Conservation (phyloP, 2,329 filamentous ascomycete genomes). For the Pseudophaeomoniella oleicola region DNA sequence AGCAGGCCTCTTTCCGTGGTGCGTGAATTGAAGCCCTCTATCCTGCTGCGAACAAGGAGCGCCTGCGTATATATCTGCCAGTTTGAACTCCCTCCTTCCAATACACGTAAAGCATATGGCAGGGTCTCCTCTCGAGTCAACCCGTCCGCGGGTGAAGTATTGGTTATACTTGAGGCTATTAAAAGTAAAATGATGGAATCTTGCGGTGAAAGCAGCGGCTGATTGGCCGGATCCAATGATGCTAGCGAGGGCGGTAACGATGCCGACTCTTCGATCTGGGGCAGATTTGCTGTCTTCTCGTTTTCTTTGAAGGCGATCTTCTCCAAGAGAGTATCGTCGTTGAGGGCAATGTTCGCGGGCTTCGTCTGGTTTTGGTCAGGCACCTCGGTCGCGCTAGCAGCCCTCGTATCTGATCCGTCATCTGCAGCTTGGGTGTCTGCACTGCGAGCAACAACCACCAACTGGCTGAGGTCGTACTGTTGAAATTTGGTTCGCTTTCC, state of each 20-base stretch:
- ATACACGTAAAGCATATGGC: conserved; percentile 76
- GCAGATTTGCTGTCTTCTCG: conserved; percentile 15
- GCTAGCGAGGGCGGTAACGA: conserved; percentile 47
- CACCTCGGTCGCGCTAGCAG: conserved; percentile 10
- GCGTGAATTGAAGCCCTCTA: conserved; percentile 74
- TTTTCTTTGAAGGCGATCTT: conserved; percentile 62
- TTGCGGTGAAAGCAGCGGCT: conserved; percentile 66
- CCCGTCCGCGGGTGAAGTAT: conserved; percentile 70
- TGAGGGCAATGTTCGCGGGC: conserved; percentile 61
- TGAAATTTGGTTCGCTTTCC: conserved; percentile 46
- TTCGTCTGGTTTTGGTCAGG: conserved; percentile 21
- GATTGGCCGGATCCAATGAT: conserved; percentile 57
- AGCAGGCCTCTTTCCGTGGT: conserved; percentile 81
- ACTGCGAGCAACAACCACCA: conserved; percentile 62
- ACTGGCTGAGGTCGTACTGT: conserved; percentile 50
- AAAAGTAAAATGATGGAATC: conserved; percentile 80
- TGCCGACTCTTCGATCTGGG: conserved; percentile 28
- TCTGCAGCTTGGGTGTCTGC: conserved; percentile 2
- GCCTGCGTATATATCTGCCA: conserved; percentile 98
- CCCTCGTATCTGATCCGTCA: conserved; percentile 5
- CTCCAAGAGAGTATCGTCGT: conserved; percentile 88
- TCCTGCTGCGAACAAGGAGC: conserved; percentile 72
- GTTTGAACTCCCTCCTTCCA: conserved; percentile 80
- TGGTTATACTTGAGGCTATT: conserved; percentile 73
- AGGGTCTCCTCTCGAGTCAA: conserved; percentile 87